These are phyloP conservation scores for Aegilops speltoides DNA, from an alignment of 176 grass and related monocot genomes.

Conservation along the genomic window DNA sequence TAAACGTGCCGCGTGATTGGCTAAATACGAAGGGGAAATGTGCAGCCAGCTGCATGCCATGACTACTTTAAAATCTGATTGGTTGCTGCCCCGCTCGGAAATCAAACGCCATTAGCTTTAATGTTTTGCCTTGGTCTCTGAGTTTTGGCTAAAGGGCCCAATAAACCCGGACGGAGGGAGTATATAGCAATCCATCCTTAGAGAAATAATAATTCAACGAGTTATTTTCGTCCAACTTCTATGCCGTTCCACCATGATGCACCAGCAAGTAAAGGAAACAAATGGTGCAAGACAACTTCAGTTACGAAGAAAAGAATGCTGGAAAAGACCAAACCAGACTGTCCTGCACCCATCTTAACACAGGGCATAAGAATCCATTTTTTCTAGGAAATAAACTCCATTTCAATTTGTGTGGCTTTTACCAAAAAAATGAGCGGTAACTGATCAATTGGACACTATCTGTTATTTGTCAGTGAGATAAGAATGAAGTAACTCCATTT, in stretches of 20 bases:
- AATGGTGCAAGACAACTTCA: constrained; percentile 5
- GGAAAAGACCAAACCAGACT: not conserved
- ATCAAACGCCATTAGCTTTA: no score
- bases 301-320: not conserved
- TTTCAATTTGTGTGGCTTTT: constrained; percentile 3
- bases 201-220: not conserved
- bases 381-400: not conserved
- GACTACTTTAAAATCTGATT: no score
- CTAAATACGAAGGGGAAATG: no score
- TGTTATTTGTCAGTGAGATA: not conserved
- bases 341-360: not conserved
- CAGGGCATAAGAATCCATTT: not conserved
- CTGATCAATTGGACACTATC: not conserved
- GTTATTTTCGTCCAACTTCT: not conserved
- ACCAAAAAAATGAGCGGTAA: not conserved
- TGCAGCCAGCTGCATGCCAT: no score
- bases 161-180: no score
- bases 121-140: no score
- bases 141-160: no score
- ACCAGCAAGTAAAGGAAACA: not conserved
- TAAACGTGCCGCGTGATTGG: no score
- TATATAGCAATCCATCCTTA: not conserved
- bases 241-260: not conserved
- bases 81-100: no score
- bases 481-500: not conserved